A percentile compares a stretch with the other conserved stretches of the same genome.
Conservation (phyloP, 116 monocot species). For the Cymodocea nodosa region DNA sequence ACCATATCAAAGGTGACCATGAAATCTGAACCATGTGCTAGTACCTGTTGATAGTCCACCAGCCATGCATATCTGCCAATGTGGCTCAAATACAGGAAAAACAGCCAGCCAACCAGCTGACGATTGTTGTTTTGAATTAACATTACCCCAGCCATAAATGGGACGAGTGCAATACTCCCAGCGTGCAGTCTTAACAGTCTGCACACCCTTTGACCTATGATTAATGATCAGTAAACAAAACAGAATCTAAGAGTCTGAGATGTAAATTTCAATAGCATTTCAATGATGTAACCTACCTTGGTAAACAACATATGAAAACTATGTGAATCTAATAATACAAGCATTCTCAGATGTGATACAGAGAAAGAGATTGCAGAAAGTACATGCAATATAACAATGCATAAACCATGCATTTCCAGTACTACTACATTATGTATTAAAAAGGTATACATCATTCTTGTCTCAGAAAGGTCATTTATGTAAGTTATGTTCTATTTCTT, state of each 20-base stretch:
- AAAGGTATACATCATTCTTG: no score
- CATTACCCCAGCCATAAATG: constrained; percentile 98
- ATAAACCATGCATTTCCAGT: no score
- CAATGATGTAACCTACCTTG: no score
- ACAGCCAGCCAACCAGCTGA: constrained; percentile 95
- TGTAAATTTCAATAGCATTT: not conserved
- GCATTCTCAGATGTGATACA: no score
- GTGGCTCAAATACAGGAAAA: constrained; percentile 97
- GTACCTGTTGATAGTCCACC: constrained; percentile 88
- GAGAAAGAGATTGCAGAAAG: no score
- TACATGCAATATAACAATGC: no score
- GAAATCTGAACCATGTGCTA: not conserved
- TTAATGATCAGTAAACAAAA: not conserved
- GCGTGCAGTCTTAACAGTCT: constrained; percentile 72
- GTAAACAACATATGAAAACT: no score
- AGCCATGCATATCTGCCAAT: constrained; percentile 99
- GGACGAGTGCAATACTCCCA: constrained; percentile 92
- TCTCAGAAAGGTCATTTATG: no score
- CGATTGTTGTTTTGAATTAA: constrained; percentile 66
- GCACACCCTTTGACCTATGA: constrained; percentile 66
- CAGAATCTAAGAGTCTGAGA: not conserved
- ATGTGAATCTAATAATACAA: no score
- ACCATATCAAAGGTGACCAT: no score
- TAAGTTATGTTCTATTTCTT: no score
- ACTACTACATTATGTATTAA: no score